Percentiles rank a stretch among this genome's conserved stretches.
Evolutionary conservation across 352 stramenopile genomes (phyloP).

Genomic region (Pythium pyrilobum): DNA sequence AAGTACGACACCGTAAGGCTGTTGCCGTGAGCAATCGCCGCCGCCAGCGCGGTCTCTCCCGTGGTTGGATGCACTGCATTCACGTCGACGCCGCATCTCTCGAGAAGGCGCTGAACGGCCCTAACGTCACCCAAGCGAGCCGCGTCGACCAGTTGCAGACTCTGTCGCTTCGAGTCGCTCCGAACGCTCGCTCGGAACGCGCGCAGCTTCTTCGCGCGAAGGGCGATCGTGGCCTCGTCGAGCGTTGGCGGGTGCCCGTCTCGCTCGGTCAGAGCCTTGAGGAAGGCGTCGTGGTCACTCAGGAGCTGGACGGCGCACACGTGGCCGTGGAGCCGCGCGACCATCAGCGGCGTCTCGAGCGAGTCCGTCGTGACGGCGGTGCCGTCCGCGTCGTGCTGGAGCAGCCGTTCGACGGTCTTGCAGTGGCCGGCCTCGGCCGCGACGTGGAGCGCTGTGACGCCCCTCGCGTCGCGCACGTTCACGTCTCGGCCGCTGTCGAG

Average conservation of each 20-base stretch:
- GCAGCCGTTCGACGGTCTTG: not conserved
- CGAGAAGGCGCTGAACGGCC: not conserved
- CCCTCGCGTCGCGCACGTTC: not conserved
- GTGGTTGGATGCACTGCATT: not conserved
- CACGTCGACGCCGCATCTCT: not conserved
- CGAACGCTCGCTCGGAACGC: no score
- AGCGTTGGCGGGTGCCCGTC: no score
- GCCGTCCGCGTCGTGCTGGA: not conserved
- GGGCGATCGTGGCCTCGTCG: no score
- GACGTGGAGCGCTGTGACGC: not conserved
- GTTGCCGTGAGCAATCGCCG: not conserved
- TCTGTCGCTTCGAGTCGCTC: no score
- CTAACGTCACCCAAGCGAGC: not conserved
- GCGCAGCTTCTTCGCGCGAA: no score
- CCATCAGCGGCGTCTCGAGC: not conserved
- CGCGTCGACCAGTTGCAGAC: not conserved
- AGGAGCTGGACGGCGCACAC: not conserved
- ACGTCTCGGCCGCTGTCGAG: no score
- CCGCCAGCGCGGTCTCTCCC: not conserved
- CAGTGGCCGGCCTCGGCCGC: not conserved
- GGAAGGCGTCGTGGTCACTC: no score
- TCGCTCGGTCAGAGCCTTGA: no score
- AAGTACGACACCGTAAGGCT: not conserved
- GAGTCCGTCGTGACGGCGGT: not conserved
- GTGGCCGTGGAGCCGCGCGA: not conserved